Conservation (phyloP, 257 asterid species). For the Forsythia viridissima region DNA sequence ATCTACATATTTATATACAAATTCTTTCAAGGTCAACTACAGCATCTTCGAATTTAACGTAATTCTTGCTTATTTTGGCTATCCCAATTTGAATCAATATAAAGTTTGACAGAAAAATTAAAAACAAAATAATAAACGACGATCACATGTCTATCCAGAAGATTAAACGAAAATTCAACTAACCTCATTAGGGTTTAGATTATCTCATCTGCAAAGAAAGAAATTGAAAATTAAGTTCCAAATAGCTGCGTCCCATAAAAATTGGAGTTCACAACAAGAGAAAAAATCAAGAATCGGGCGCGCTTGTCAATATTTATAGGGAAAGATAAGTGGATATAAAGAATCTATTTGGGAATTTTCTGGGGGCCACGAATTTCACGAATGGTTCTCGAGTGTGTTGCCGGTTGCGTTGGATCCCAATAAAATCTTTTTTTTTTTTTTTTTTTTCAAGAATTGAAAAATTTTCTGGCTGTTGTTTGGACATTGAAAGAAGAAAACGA, state of each 20-base stretch:
- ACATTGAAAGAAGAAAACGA: not conserved
- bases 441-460: slow-evolving; percentile 15
- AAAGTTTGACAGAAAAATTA: not conserved
- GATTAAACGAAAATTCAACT: slow-evolving; percentile 12
- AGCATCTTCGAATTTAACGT: not conserved
- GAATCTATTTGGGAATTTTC: slow-evolving; percentile 35
- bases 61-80: slow-evolving; percentile 14
- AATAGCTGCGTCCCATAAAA: not conserved
- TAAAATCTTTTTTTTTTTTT: not conserved
- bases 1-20: not conserved
- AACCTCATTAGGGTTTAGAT: slow-evolving; percentile 36
- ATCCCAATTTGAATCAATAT: not conserved
- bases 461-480: slow-evolving; percentile 41
- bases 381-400: slow-evolving; percentile 46
- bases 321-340: slow-evolving; percentile 29
- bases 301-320: not conserved
- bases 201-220: slow-evolving; percentile 33
- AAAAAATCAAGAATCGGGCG: slow-evolving; percentile 19
- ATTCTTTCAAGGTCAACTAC: not conserved
- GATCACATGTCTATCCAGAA: slow-evolving; percentile 3
- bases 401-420: slow-evolving; percentile 27
- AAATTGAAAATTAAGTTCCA: not conserved
- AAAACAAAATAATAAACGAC: not conserved
- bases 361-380: slow-evolving; percentile 57
- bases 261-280: not conserved